Conservation (phyloP, 352 stramenopile genomes). For the Globisporangium barbulae region DNA sequence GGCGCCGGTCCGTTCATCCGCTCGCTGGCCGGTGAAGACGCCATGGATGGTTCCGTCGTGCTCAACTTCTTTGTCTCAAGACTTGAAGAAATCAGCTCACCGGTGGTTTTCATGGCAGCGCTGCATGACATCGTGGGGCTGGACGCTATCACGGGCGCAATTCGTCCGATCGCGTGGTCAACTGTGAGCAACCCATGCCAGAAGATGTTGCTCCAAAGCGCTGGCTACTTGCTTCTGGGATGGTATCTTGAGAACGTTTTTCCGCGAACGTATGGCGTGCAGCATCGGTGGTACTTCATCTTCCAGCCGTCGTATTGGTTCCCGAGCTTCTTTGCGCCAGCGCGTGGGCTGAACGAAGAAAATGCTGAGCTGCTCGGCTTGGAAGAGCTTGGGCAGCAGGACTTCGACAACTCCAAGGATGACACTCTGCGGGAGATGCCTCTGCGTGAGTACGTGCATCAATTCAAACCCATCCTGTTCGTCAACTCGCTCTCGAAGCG, state of each 20-base stretch:
- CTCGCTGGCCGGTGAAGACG: conserved; percentile 47
- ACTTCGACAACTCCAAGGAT: conserved; percentile 28
- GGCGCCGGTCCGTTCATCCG: conserved; percentile 51
- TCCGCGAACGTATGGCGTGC: conserved; percentile 88
- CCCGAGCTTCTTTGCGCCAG: conserved; percentile 21
- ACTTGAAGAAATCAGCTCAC: conserved; percentile 59
- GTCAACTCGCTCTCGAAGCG: conserved; percentile 58
- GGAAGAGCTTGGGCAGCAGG: conserved; percentile 8
- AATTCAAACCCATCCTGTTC: conserved; percentile 56
- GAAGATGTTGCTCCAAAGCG: conserved; percentile 79
- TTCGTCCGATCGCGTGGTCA: conserved; percentile 44
- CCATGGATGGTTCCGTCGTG: conserved; percentile 29
- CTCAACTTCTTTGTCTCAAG: conserved; percentile 29
- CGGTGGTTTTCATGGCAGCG: conserved; percentile 66
- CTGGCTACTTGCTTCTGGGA: conserved; percentile 87
- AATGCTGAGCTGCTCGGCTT: conserved; percentile 16
- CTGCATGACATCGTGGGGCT: conserved; percentile 50
- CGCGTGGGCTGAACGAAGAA: conserved; percentile 14
- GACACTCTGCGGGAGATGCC: conserved; percentile 66
- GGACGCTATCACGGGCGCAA: conserved; percentile 31
- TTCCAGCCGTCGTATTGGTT: conserved; percentile 85
- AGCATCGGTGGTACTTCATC: conserved; percentile 92
- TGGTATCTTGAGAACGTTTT: conserved; percentile 95
- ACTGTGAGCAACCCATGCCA: conserved; percentile 41
- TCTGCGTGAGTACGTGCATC: conserved; percentile 48